Percentiles rank a stretch among this genome's conserved stretches.
These are phyloP conservation scores for Leishmania mexicana DNA, from an alignment of 208 protist species.

Conservation along the genomic window DNA sequence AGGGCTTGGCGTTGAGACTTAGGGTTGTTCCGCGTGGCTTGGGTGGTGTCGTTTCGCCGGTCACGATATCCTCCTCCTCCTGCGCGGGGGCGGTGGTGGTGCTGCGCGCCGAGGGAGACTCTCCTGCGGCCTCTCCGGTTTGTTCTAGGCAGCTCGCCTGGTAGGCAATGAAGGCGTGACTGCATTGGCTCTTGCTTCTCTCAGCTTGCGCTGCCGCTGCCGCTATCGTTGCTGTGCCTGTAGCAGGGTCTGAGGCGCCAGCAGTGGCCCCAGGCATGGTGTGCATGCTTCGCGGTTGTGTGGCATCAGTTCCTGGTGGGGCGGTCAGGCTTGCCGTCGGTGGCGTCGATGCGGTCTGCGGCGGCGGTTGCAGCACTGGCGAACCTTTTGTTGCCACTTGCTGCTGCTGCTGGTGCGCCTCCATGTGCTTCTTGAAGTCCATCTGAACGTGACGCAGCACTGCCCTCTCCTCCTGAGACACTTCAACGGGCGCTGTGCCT, in stretches of 20 bases:
- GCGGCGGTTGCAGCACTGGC: neutral
- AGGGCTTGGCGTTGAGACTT: slow-evolving; percentile 35
- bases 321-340: slow-evolving; percentile 6
- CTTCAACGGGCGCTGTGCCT: slow-evolving; percentile 36
- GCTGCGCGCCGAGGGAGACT: slow-evolving; percentile 5
- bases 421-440: slow-evolving; percentile 40
- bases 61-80: slow-evolving; percentile 14
- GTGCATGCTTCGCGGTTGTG: neutral
- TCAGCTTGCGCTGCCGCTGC: neutral
- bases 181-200: neutral
- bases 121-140: neutral
- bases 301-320: neutral
- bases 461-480: slow-evolving; percentile 56
- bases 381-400: neutral
- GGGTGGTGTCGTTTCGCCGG: neutral
- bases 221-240: neutral
- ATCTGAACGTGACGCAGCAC: slow-evolving; percentile 52
- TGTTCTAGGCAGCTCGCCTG: slow-evolving; percentile 1
- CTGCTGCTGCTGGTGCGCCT: slow-evolving; percentile 24
- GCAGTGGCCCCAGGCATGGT: slow-evolving; percentile 4
- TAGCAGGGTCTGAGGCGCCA: neutral
- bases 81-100: slow-evolving; percentile 20
- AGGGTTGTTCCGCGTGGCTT: slow-evolving; percentile 3
- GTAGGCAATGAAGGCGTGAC: slow-evolving; percentile 1
- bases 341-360: slow-evolving; percentile 28